Conservation (phyloP, 768 basidiomycete genomes). For the Mycena crocata region DNA sequence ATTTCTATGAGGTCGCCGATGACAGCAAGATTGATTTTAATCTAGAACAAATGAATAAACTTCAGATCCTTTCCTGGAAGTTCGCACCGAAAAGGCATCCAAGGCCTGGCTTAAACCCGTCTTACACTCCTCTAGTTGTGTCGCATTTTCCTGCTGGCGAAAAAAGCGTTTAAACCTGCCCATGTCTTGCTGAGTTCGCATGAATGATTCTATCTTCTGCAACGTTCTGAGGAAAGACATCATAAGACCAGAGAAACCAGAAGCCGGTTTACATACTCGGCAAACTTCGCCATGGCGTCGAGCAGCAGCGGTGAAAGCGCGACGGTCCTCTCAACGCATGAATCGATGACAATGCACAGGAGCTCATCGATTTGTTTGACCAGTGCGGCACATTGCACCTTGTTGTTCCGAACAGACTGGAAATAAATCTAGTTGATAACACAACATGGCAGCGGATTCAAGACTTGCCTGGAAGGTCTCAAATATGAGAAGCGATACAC, state of each 20-base stretch:
- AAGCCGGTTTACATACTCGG: neutral
- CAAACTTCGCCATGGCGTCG: neutral
- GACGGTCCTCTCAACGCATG: neutral
- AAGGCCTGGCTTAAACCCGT: neutral
- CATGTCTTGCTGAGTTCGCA: constrained; percentile 2
- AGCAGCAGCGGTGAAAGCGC: neutral
- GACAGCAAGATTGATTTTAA: neutral
- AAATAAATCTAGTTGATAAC: neutral
- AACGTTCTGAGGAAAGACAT: neutral
- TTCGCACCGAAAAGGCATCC: neutral
- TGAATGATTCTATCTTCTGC: constrained; percentile 10
- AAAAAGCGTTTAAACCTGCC: neutral
- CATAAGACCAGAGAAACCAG: neutral
- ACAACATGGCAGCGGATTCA: neutral
- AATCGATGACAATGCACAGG: neutral
- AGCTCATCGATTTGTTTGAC: neutral
- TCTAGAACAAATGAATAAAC: neutral
- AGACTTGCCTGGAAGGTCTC: neutral
- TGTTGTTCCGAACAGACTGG: neutral
- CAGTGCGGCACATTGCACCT: neutral
- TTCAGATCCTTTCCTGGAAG: too few species aligned
- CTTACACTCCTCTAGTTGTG: neutral
- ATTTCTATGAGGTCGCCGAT: neutral
- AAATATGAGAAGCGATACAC: neutral
- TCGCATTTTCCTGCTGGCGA: neutral